Conservation (phyloP, 805 yeast genomes). For the Saturnispora besseyi region DNA sequence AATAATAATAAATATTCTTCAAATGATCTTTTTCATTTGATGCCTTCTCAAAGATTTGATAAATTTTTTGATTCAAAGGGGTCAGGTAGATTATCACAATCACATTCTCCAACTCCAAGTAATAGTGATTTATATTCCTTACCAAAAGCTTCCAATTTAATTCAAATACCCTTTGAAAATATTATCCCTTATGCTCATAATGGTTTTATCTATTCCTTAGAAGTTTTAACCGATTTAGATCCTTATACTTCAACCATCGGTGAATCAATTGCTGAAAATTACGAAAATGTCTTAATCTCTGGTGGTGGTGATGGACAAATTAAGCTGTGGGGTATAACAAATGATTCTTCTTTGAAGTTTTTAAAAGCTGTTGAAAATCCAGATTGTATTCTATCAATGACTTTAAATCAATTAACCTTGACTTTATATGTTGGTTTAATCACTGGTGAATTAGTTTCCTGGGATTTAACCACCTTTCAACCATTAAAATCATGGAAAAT, state of each 20-base stretch:
- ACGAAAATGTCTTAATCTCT: slow-evolving; percentile 38
- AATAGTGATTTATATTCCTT: slow-evolving; percentile 1
- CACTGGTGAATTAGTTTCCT: slow-evolving; percentile 65
- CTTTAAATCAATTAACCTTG: slow-evolving; percentile 40
- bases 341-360: slow-evolving; percentile 17
- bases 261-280: slow-evolving; percentile 21
- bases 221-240: slow-evolving; percentile 21
- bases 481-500: slow-evolving; percentile 37
- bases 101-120: slow-evolving; percentile 1
- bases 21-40: slow-evolving; percentile 26
- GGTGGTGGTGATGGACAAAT: slow-evolving; percentile 90
- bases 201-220: slow-evolving; percentile 78
- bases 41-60: slow-evolving; percentile 65
- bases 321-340: slow-evolving; percentile 61
- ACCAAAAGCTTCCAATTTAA: slow-evolving; percentile 32
- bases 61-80: slow-evolving; percentile 87
- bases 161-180: slow-evolving; percentile 62
- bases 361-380: slow-evolving; percentile 46
- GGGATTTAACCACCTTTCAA: slow-evolving; percentile 84
- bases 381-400: slow-evolving; percentile 64
- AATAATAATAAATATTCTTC: slow-evolving; percentile 14
- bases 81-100: slow-evolving; percentile 1
- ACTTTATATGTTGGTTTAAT: slow-evolving; percentile 78
- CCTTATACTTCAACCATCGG: slow-evolving; percentile 17
- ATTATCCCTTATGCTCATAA: slow-evolving; percentile 78